phyloP scores from a whole-genome alignment of 2,329 filamentous ascomycete genomes.

The Ceratocystis cubensis region DNA sequence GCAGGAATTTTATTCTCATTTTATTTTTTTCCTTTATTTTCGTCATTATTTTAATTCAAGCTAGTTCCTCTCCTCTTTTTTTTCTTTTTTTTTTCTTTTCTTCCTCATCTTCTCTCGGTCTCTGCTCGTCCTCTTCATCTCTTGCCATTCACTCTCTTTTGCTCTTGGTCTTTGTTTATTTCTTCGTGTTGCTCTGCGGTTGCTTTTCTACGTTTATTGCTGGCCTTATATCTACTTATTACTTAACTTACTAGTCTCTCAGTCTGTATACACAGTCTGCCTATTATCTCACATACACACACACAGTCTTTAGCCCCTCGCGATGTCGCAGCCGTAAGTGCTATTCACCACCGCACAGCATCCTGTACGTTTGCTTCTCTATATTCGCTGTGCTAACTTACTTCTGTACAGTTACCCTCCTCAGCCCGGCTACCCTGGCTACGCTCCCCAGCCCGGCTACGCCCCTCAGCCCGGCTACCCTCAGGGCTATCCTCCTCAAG shows the following conservation, averaged over 20 bases:
- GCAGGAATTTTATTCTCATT: neutral
- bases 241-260: constrained; percentile 2
- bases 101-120: neutral
- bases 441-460: constrained; percentile 22
- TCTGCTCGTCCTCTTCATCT: neutral
- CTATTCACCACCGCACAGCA: neutral
- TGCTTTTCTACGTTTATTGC: neutral
- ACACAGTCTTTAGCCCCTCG: neutral
- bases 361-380: neutral
- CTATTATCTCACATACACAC: neutral
- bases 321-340: constrained; percentile 17
- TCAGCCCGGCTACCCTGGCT: constrained; percentile 22
- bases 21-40: neutral
- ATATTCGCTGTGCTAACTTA: constrained; percentile 9
- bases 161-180: neutral
- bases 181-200: neutral
- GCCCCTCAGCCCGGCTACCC: constrained; percentile 23
- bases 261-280: neutral
- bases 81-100: constrained; percentile 1
- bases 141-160: neutral
- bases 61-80: constrained; percentile 1
- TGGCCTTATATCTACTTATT: neutral
- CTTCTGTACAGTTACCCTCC: constrained; percentile 22
- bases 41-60: constrained; percentile 9
- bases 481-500: constrained; percentile 21